Evolutionary conservation across 2,329 filamentous ascomycete genomes (phyloP).

Genomic region (Stromatinia cepivora): DNA sequence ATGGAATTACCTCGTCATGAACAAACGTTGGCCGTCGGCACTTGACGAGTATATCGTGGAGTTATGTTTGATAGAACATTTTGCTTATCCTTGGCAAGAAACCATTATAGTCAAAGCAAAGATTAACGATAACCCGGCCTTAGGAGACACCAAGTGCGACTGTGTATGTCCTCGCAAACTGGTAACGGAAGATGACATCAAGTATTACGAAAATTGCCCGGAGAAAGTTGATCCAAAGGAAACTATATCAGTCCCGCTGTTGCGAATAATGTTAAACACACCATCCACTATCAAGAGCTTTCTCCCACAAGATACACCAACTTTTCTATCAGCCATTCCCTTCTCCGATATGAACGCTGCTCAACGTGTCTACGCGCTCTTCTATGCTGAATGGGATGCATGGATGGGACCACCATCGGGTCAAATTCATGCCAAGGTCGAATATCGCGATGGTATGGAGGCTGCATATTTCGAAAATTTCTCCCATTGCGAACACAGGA

Average conservation of each 20-base stretch:
- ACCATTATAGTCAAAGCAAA: not conserved
- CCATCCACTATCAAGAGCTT: not conserved
- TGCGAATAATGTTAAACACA: constrained; percentile 1
- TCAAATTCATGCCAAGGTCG: too few relatives aligned
- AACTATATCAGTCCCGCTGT: not conserved
- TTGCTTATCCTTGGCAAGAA: not conserved
- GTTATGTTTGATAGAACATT: not conserved
- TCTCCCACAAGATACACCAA: not conserved
- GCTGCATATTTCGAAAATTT: not conserved
- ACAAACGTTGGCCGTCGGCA: not conserved
- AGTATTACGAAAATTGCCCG: not conserved
- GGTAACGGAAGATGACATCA: not conserved
- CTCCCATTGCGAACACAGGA: not conserved
- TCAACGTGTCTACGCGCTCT: constrained; percentile 1
- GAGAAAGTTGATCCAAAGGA: not conserved
- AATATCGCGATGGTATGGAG: not conserved
- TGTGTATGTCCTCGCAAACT: not conserved
- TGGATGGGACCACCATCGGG: constrained; percentile 8
- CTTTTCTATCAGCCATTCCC: not conserved
- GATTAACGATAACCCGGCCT: too few relatives aligned
- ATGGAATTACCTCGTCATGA: not conserved
- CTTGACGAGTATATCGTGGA: not conserved
- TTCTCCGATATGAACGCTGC: not conserved
- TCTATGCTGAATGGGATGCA: constrained; percentile 14
- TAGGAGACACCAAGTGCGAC: not conserved